Base-by-base conservation (phyloP, 2,329 filamentous ascomycete species). In the Colletotrichum tanaceti region DNA sequence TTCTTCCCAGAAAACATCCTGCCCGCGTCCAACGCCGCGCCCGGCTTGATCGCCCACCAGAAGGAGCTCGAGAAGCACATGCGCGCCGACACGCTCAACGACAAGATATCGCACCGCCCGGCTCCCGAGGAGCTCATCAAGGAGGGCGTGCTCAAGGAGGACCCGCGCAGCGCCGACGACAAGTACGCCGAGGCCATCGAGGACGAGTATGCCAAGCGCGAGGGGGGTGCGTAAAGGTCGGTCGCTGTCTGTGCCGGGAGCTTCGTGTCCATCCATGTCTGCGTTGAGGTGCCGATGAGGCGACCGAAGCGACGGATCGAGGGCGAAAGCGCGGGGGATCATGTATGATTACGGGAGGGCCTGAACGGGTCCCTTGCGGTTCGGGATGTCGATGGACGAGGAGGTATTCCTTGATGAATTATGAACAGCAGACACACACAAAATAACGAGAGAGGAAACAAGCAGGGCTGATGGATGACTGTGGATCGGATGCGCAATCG, bases 61-160 rank as follows among this genome's bases (percentile, higher is more conserved):
- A 91, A 88, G 76, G 93, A 97, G 83, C 89, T 98, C 49, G 89
- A 94, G 79, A 93, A 90, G 78, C 91, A 93, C 79, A 97, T 98
- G 94, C 88, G 91, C 16, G 91, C 90, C 68, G 93, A 97, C 79
- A 91, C 87, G 63, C 85, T 98, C 71, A 96, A 97, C 79, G 93
- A 97, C 76, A 94, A 94, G 79, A 89, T 98, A 71, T 87, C 91
- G 75, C 86, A 91, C 74, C 87, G 94, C 22, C 94, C 94, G 1
- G 85, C 87, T 43, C 91, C 92, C 13, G 92, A 94, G 72, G 86
- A 91, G 58, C 83, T 97, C 71, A 85, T 97, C 66, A 89, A 91
- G 75, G 89, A 92, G 73, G 94, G 94, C 5, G 93, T 98, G 63
- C 81, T 98, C 72, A 89, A 87, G 67, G 87, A 91, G 72, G 89